Conservation (phyloP, 2,329 filamentous ascomycete genomes). For the Xylaria sp. region DNA sequence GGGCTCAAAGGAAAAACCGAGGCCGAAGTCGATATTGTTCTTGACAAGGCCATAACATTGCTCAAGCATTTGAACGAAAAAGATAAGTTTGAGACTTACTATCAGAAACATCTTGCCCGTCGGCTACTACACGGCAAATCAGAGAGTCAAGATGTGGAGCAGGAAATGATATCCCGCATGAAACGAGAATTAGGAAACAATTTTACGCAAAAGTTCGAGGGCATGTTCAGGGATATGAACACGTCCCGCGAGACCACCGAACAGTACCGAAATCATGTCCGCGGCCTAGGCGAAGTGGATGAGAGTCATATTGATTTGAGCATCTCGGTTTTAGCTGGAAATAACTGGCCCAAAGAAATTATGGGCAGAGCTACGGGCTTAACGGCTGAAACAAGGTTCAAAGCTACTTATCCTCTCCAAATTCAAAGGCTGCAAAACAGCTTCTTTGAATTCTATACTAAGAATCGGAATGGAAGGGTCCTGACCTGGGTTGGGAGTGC, state of each 20-base stretch:
- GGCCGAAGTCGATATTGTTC: slow-evolving; percentile 80
- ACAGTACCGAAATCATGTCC: slow-evolving; percentile 77
- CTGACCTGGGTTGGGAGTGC: slow-evolving; percentile 80
- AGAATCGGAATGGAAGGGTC: slow-evolving; percentile 86
- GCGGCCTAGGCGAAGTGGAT: slow-evolving; percentile 61
- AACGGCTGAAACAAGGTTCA: slow-evolving; percentile 55
- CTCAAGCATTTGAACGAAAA: slow-evolving; percentile 90
- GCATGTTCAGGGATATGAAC: slow-evolving; percentile 97
- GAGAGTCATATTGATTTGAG: slow-evolving; percentile 78
- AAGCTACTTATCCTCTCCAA: slow-evolving; percentile 78
- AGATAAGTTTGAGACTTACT: slow-evolving; percentile 95
- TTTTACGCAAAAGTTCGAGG: slow-evolving; percentile 91
- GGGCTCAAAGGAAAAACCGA: slow-evolving; percentile 94
- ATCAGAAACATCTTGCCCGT: slow-evolving; percentile 94
- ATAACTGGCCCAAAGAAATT: slow-evolving; percentile 93
- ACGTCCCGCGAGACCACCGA: slow-evolving; percentile 84
- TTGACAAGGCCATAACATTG: slow-evolving; percentile 90
- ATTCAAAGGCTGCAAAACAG: slow-evolving; percentile 81
- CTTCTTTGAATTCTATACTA: slow-evolving; percentile 88
- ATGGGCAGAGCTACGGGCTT: slow-evolving; percentile 72
- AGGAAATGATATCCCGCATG: slow-evolving; percentile 96
- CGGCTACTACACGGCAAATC: slow-evolving; percentile 89
- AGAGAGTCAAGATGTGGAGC: slow-evolving; percentile 90
- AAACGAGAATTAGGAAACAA: slow-evolving; percentile 95
- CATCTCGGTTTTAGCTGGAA: slow-evolving; percentile 88